A percentile compares a stretch with the other conserved stretches of the same genome.
Conservation (phyloP, 2,329 filamentous ascomycete species). For the Pyrenochaeta sp. region DNA sequence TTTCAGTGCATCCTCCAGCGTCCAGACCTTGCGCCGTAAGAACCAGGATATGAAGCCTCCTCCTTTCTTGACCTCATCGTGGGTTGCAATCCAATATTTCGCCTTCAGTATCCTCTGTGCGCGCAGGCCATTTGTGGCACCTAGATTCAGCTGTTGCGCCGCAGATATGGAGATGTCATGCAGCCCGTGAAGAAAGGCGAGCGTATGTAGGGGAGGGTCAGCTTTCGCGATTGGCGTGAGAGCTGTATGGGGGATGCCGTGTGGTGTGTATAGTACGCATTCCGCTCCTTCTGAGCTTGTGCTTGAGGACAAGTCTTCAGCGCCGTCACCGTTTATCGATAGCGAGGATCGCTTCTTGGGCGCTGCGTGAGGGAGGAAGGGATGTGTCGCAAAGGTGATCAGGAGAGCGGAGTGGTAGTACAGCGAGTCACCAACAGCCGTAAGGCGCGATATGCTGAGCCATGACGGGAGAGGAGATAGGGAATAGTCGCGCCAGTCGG, state of each 20-base stretch:
- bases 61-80: slow-evolving; percentile 70
- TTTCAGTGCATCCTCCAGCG: slow-evolving; percentile 57
- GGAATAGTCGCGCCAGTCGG: slow-evolving; percentile 58
- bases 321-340: slow-evolving; percentile 42
- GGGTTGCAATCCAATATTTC: slow-evolving; percentile 71
- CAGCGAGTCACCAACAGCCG: slow-evolving; percentile 62
- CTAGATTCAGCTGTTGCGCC: slow-evolving; percentile 68
- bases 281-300: slow-evolving; percentile 52
- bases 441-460: slow-evolving; percentile 68
- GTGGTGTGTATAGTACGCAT: slow-evolving; percentile 70
- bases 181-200: slow-evolving; percentile 71
- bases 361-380: slow-evolving; percentile 34
- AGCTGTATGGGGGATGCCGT: slow-evolving; percentile 63
- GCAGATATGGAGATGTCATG: slow-evolving; percentile 65
- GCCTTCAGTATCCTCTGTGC: slow-evolving; percentile 63
- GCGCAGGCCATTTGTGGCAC: slow-evolving; percentile 67
- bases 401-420: slow-evolving; percentile 68
- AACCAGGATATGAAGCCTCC: slow-evolving; percentile 64
- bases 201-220: slow-evolving; percentile 58
- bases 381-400: slow-evolving; percentile 60
- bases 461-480: slow-evolving; percentile 63
- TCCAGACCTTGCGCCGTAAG: slow-evolving; percentile 54
- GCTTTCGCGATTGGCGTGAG: slow-evolving; percentile 56
- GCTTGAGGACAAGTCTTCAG: slow-evolving; percentile 21
- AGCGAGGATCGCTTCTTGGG: slow-evolving; percentile 43